Percentiles rank a stretch among this genome's conserved stretches.
These are phyloP conservation scores for Brassica balearica DNA, from an alignment of 441 rosid species.

Conservation along the genomic window DNA sequence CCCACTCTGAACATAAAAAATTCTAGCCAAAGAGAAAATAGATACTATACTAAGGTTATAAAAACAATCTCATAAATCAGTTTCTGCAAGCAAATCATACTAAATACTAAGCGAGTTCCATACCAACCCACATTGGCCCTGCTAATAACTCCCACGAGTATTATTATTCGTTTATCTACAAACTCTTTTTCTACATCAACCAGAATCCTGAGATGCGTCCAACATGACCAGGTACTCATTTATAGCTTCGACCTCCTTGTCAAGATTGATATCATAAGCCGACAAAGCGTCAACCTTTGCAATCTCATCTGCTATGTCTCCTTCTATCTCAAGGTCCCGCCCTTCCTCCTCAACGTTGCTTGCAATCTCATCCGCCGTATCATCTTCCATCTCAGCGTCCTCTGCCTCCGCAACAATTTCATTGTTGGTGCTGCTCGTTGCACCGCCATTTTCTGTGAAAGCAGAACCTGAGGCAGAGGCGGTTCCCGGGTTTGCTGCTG, in stretches of 20 bases:
- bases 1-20: neutral
- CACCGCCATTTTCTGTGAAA: neutral
- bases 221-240: constrained; percentile 70
- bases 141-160: constrained; percentile 13
- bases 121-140: constrained; percentile 31
- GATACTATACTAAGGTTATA: neutral
- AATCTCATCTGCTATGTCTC: constrained; percentile 63
- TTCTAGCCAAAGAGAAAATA: neutral
- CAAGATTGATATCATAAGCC: constrained; percentile 77
- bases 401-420: constrained; percentile 1
- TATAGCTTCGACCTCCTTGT: constrained; percentile 79
- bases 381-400: constrained; percentile 34
- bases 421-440: constrained; percentile 7
- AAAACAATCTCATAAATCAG: neutral
- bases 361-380: constrained; percentile 20
- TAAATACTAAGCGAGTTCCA: constrained; percentile 14
- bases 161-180: constrained; percentile 37
- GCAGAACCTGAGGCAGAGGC: constrained; percentile 24
- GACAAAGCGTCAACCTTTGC: constrained; percentile 63
- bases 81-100: constrained; percentile 27
- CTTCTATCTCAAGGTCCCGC: constrained; percentile 82
- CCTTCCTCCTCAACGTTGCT: constrained; percentile 29
- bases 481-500: constrained; percentile 32
- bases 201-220: constrained; percentile 49
- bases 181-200: constrained; percentile 12